Evolutionary conservation across 225 moss, liverwort and hornwort genomes (phyloP).

Genomic region (Lunularia cruciata): DNA sequence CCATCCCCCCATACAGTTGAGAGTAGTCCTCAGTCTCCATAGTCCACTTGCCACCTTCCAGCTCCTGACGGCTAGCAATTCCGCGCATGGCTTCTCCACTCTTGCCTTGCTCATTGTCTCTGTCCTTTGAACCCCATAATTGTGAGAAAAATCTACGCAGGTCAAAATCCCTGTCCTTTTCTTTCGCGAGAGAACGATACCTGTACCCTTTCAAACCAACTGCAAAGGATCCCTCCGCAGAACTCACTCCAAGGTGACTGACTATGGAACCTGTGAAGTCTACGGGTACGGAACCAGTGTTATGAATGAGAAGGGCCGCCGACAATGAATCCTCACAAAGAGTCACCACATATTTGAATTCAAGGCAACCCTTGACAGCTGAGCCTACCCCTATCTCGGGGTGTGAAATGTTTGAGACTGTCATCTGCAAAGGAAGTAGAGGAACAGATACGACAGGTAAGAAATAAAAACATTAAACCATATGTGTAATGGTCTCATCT

Average conservation of each 20-base stretch:
- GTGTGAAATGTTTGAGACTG: conserved; percentile 34
- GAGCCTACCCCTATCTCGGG: background rate
- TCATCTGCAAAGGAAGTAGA: conserved; percentile 45
- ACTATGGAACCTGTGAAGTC: conserved; percentile 59
- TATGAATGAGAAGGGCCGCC: conserved; percentile 64
- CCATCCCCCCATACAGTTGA: conserved; percentile 50
- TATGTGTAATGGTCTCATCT: too few species aligned
- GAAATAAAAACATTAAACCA: too few species aligned
- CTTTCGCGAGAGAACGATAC: conserved; percentile 31
- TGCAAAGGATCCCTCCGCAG: conserved; percentile 53
- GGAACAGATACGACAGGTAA: background rate
- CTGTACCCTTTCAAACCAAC: conserved; percentile 56
- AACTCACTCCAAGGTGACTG: conserved; percentile 61
- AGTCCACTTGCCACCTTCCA: conserved; percentile 23
- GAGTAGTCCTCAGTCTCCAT: conserved; percentile 59
- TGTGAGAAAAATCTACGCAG: conserved; percentile 13
- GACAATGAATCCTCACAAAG: conserved; percentile 51
- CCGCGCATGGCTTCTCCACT: background rate
- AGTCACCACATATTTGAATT: conserved; percentile 73
- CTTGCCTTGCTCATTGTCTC: conserved; percentile 9
- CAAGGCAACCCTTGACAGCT: conserved; percentile 21
- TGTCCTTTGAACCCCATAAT: conserved; percentile 23
- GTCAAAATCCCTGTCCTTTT: conserved; percentile 1
- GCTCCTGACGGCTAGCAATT: background rate
- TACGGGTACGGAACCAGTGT: conserved; percentile 45